Evolutionary conservation across 2,329 filamentous ascomycete genomes (phyloP).

Genomic region (Ophiostoma sp.): DNA sequence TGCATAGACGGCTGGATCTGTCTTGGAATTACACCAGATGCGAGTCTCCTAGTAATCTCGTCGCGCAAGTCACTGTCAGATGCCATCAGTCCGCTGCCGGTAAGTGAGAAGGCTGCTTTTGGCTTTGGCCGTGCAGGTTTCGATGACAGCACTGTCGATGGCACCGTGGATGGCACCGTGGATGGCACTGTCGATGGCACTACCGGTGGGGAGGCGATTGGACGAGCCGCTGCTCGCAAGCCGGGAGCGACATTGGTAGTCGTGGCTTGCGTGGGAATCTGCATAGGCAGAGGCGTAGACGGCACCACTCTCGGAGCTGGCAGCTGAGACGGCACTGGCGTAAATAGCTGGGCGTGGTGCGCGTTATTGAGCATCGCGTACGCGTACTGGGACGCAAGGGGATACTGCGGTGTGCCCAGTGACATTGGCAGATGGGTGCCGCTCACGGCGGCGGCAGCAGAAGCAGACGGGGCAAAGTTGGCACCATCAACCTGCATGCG

Average conservation of each 20-base stretch:
- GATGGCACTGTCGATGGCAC: neutral
- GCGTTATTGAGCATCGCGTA: neutral
- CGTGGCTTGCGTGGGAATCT: conserved; percentile 14
- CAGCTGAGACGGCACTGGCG: neutral
- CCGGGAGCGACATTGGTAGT: neutral
- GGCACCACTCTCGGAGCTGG: neutral
- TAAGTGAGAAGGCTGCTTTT: neutral
- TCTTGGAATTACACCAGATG: neutral
- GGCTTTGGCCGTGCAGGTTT: neutral
- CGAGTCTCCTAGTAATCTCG: neutral
- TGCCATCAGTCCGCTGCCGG: neutral
- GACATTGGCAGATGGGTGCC: neutral
- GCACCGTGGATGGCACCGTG: neutral
- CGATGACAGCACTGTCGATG: neutral
- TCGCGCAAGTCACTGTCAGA: conserved; percentile 6
- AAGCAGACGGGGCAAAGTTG: conserved; percentile 7
- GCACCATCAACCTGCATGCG: conserved; percentile 13
- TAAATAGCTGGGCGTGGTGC: neutral
- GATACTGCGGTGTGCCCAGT: neutral
- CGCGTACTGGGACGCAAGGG: neutral
- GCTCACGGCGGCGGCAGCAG: neutral
- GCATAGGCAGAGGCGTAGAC: conserved; percentile 11
- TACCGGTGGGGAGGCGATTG: too few species aligned
- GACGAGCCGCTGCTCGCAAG: neutral
- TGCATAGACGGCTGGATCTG: neutral